phyloP scores from a whole-genome alignment of 2,329 filamentous ascomycete species.

The Myriosclerotinia duriaeana region DNA sequence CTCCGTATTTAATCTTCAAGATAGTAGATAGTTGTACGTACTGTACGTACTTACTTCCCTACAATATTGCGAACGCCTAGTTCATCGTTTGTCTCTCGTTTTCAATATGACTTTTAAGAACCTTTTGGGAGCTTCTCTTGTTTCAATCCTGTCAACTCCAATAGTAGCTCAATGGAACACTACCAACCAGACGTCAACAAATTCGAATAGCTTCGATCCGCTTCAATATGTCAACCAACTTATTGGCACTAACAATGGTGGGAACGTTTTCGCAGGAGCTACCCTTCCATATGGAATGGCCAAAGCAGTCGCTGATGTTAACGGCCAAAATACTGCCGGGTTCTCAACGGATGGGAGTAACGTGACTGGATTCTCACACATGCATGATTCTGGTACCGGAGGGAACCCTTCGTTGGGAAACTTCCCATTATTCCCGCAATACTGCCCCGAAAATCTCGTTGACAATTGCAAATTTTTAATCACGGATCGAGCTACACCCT shows the following conservation, averaged over 20 bases:
- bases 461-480: constrained; percentile 57
- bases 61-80: not conserved
- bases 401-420: constrained; percentile 49
- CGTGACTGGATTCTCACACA: constrained; percentile 52
- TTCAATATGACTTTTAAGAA: constrained; percentile 3
- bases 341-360: constrained; percentile 49
- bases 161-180: constrained; percentile 17
- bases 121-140: not conserved
- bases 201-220: constrained; percentile 19
- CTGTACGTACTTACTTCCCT: not conserved
- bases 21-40: no score
- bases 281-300: constrained; percentile 56
- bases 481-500: constrained; percentile 47
- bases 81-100: not conserved
- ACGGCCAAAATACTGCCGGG: constrained; percentile 48
- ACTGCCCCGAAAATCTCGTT: constrained; percentile 49
- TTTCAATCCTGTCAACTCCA: not conserved
- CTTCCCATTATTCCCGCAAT: constrained; percentile 49
- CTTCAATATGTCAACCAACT: constrained; percentile 49
- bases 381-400: constrained; percentile 49
- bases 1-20: not conserved
- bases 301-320: constrained; percentile 55
- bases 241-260: constrained; percentile 54
- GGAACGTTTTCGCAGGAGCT: constrained; percentile 54
- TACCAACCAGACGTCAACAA: not conserved